Percentiles rank a stretch among this genome's conserved stretches.
Conservation (phyloP, 345 rosid species). For the Heritiera littoralis region DNA sequence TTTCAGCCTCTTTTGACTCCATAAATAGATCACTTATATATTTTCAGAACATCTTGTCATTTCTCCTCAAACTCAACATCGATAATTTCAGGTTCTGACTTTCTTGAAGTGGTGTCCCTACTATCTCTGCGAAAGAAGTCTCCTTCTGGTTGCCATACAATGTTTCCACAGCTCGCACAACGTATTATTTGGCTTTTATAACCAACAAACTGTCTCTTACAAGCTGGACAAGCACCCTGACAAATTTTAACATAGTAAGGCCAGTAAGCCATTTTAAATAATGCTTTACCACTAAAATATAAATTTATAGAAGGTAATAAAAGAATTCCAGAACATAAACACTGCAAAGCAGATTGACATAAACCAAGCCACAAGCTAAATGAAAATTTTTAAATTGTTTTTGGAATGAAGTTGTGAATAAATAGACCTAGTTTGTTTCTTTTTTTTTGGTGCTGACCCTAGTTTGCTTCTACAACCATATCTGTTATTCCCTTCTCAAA, state of each 20-base stretch:
- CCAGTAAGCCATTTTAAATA: not conserved
- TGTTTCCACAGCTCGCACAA: conserved; percentile 80
- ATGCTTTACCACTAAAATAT: not conserved
- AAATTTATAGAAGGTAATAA: not conserved
- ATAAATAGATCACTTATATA: not conserved
- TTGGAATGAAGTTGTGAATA: not conserved
- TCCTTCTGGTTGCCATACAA: conserved; percentile 85
- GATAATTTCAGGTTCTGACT: conserved; percentile 65
- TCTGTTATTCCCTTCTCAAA: not conserved
- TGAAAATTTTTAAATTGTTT: not conserved
- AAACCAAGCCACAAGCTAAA: not conserved
- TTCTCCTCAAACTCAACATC: conserved; percentile 94
- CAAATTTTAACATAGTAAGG: not conserved
- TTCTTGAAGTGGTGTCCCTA: conserved; percentile 34
- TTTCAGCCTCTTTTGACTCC: not conserved
- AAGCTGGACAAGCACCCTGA: conserved; percentile 92
- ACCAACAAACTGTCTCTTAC: conserved; percentile 84
- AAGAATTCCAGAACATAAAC: not conserved
- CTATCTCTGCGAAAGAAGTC: conserved; percentile 65
- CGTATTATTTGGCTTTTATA: conserved; percentile 74
- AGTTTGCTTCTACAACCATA: not conserved
- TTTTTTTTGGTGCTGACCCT: not conserved
- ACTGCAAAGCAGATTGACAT: not conserved
- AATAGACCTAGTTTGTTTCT: conserved; percentile 5
- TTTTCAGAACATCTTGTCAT: conserved; percentile 28